Conservation (phyloP, 495 filamentous ascomycete genomes). For the Cercophora scortea region DNA sequence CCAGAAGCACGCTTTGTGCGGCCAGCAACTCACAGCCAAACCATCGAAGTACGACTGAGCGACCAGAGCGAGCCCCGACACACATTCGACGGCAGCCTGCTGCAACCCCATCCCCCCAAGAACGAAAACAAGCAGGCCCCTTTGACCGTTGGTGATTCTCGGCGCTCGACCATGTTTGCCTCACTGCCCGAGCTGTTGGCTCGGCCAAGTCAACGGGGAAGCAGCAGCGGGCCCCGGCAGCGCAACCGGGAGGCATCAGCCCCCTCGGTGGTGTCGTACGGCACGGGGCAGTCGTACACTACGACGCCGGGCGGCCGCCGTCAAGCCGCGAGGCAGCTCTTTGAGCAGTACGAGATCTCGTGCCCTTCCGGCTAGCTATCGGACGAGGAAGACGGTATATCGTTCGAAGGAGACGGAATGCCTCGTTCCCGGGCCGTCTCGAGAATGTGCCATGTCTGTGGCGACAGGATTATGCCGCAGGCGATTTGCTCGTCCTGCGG, state of each 20-base stretch:
- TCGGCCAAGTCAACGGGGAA: not conserved
- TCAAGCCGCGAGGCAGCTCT: slow-evolving; percentile 24
- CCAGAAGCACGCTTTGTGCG: slow-evolving; percentile 13
- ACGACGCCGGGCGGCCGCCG: slow-evolving; percentile 6
- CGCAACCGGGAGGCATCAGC: slow-evolving; percentile 1
- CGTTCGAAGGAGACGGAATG: slow-evolving; percentile 3
- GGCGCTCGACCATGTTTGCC: not conserved
- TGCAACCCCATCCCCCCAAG: not conserved
- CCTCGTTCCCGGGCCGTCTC: not conserved
- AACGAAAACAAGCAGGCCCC: too few relatives aligned
- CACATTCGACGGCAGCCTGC: not conserved
- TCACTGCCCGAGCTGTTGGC: not conserved
- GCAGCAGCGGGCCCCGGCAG: not conserved
- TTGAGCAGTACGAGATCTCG: slow-evolving; percentile 25
- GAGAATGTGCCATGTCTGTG: slow-evolving; percentile 33
- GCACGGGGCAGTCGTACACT: not conserved
- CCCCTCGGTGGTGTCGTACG: slow-evolving; percentile 1
- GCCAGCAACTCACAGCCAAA: slow-evolving; percentile 14
- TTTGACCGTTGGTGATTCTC: not conserved
- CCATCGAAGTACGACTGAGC: not conserved
- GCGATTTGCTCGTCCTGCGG: slow-evolving; percentile 28
- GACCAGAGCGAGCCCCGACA: too few relatives aligned
- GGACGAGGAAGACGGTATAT: slow-evolving; percentile 24
- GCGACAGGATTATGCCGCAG: slow-evolving; percentile 22
- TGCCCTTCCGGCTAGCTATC: slow-evolving; percentile 34